Conservation (phyloP, 2,329 filamentous ascomycete genomes). For the Nakataea oryzae region DNA sequence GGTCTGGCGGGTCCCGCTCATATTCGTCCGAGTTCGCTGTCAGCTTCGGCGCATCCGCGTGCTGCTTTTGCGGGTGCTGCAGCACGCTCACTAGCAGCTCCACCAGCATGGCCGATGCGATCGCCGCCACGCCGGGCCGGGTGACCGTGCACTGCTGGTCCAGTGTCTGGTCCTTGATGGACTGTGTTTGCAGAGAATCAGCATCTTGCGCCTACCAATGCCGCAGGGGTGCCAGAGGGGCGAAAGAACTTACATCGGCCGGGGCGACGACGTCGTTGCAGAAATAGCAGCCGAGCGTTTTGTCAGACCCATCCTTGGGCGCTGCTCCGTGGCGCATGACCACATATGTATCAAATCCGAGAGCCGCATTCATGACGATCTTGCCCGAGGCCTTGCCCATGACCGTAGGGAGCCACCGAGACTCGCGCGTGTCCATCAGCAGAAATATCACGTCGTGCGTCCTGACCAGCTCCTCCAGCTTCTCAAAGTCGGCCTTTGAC, state of each 20-base stretch:
- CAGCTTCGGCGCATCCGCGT: slow-evolving; percentile 43
- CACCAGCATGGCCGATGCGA: slow-evolving; percentile 83
- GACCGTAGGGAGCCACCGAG: slow-evolving; percentile 87
- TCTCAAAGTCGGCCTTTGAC: slow-evolving; percentile 64
- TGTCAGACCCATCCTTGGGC: slow-evolving; percentile 40
- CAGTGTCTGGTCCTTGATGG: slow-evolving; percentile 85
- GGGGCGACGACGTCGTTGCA: slow-evolving; percentile 97
- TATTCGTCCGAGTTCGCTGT: slow-evolving; percentile 22
- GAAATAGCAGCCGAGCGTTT: slow-evolving; percentile 88
- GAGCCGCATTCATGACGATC: slow-evolving; percentile 90
- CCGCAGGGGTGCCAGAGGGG: neutral
- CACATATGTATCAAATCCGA: slow-evolving; percentile 94
- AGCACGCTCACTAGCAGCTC: slow-evolving; percentile 81
- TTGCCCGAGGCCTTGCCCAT: slow-evolving; percentile 92
- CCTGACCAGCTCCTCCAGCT: slow-evolving; percentile 63
- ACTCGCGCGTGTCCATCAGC: slow-evolving; percentile 94
- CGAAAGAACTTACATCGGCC: slow-evolving; percentile 65
- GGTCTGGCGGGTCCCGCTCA: slow-evolving; percentile 44
- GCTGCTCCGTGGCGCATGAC: slow-evolving; percentile 89
- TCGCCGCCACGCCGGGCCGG: slow-evolving; percentile 80
- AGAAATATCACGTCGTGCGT: slow-evolving; percentile 88
- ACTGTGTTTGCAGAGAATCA: slow-evolving; percentile 37
- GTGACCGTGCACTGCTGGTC: slow-evolving; percentile 99
- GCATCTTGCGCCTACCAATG: too few species aligned
- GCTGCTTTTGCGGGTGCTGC: slow-evolving; percentile 68